These are phyloP conservation scores for Effrenium voratum DNA, from an alignment of 73 alveolate species.

Conservation along the genomic window DNA sequence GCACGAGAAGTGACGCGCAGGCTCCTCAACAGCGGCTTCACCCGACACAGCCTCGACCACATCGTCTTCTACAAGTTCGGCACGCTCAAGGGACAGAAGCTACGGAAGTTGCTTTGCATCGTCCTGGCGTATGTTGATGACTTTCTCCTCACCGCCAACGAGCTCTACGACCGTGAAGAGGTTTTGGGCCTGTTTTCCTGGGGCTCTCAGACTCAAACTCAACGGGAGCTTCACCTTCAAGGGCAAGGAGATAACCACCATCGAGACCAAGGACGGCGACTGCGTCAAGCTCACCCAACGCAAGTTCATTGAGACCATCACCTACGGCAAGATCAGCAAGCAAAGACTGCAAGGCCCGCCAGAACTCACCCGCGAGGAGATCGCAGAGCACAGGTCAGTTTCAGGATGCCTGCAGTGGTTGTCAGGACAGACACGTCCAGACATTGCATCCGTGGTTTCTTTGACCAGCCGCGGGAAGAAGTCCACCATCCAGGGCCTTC, in stretches of 20 bases:
- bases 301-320: no score
- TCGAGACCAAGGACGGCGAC: no score
- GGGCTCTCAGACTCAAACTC: background rate
- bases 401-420: no score
- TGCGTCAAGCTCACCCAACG: no score
- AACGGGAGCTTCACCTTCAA: background rate
- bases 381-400: no score
- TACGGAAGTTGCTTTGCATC: background rate
- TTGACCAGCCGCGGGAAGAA: no score
- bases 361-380: no score
- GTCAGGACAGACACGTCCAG: no score
- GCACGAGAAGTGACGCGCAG: background rate
- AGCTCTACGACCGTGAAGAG: background rate
- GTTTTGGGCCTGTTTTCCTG: background rate
- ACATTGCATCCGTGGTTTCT: no score
- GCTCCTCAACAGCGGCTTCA: background rate
- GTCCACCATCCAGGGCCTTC: no score
- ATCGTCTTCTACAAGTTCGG: background rate
- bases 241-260: background rate
- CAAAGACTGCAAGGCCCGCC: no score
- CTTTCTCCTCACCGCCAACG: background rate
- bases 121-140: constrained; percentile 44
- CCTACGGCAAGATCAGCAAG: no score
- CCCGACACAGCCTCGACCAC: constrained; percentile 20
- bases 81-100: background rate